These are phyloP conservation scores for Allium cepa DNA, from an alignment of 106 monocot genomes.

Conservation along the genomic window DNA sequence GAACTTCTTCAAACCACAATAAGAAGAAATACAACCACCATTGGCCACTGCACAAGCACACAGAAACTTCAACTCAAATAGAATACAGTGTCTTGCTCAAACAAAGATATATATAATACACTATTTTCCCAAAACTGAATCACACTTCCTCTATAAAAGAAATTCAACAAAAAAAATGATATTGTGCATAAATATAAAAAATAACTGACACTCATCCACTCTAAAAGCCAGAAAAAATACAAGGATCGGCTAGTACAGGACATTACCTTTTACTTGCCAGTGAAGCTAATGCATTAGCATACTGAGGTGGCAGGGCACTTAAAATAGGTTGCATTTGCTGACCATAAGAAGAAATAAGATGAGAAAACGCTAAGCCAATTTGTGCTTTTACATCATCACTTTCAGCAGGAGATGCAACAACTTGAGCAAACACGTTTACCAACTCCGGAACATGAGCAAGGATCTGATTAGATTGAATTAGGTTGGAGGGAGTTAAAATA, in stretches of 20 bases:
- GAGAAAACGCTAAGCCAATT: conserved; percentile 66
- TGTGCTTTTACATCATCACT: conserved; percentile 58
- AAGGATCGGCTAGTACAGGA: not conserved
- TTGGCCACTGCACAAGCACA: no score
- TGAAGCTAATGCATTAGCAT: conserved; percentile 78
- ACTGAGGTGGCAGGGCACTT: conserved; percentile 47
- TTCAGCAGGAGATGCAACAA: conserved; percentile 59
- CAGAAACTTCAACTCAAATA: no score
- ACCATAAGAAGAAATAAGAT: conserved; percentile 79
- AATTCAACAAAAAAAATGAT: no score
- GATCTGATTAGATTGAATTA: conserved; percentile 33
- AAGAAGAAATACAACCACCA: no score
- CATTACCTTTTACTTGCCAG: conserved; percentile 11
- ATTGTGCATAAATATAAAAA: no score
- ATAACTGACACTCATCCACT: no score
- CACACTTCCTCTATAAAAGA: no score
- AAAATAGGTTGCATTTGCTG: conserved; percentile 87
- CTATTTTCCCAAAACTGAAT: no score
- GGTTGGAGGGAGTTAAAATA: not conserved
- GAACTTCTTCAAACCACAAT: no score
- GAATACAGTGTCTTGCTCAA: no score
- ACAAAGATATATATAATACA: no score
- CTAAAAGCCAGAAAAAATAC: not conserved
- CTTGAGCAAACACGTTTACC: conserved; percentile 69
- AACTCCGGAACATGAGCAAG: conserved; percentile 77